These are phyloP conservation scores for Dendryphion nanum DNA, from an alignment of 2,329 filamentous ascomycete species.

Conservation along the genomic window DNA sequence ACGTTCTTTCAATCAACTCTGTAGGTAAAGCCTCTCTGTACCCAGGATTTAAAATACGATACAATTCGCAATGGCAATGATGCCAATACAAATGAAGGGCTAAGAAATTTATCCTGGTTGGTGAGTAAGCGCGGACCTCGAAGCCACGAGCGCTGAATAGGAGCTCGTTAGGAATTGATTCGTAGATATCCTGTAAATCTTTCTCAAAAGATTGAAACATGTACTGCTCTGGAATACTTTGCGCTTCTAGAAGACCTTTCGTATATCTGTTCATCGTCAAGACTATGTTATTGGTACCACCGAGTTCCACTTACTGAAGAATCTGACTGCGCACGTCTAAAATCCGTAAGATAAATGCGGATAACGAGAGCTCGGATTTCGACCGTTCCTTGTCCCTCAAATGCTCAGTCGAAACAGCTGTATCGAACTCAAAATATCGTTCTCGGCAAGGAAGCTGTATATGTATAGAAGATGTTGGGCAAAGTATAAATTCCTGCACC, in stretches of 20 bases:
- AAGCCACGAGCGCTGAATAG: constrained; percentile 6
- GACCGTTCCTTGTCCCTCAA: not conserved
- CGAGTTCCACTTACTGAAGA: constrained; percentile 6
- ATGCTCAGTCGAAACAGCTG: constrained; percentile 1
- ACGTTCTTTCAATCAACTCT: constrained; percentile 5
- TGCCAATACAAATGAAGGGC: constrained; percentile 8
- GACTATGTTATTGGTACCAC: too few species aligned
- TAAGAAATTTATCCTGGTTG: constrained; percentile 9
- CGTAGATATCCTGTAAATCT: constrained; percentile 3
- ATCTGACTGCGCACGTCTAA: constrained; percentile 2
- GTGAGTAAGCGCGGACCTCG: constrained; percentile 8
- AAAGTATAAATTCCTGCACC: constrained; percentile 3
- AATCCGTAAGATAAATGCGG: constrained; percentile 3
- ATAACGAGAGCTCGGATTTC: constrained; percentile 1
- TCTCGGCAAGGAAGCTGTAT: constrained; percentile 7
- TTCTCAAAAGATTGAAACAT: constrained; percentile 3
- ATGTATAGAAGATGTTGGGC: constrained; percentile 1
- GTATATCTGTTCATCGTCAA: not conserved
- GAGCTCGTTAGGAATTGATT: constrained; percentile 6
- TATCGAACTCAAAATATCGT: constrained; percentile 5
- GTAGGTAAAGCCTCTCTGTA: constrained; percentile 9
- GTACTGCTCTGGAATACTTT: not conserved
- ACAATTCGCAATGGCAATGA: constrained; percentile 11
- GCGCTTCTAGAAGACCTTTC: not conserved
- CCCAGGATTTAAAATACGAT: constrained; percentile 10